Evolutionary conservation across 208 protist species (phyloP), one percentile per base, ranked within the genome.

Genomic region (Wallacemonas rigidus): DNA sequence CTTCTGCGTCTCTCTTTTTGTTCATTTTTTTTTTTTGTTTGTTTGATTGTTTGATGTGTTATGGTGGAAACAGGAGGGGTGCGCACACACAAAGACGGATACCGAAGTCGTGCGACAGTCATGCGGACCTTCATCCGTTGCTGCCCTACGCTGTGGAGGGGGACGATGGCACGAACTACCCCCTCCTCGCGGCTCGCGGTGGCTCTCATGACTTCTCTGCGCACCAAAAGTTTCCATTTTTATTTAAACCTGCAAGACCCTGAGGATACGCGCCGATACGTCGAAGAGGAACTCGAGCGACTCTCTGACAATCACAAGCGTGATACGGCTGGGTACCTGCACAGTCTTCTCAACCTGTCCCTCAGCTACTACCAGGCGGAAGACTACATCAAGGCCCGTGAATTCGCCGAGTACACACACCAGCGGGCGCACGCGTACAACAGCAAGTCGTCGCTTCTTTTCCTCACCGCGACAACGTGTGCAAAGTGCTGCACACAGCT

Each of bases 201-300:
- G 9, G 38, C 61, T 12, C 58, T 81, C 8, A 8, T 8, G 2
- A n/a, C 70, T 5, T 35, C 71, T 14, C 61, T 69, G 35, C 81
- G 90, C 1, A 53, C 47, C 39, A 80, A 81, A 53, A 87, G 87
- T 65, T 92, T 87, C 67, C 67, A 80, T 67, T 95, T 95, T 70
- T 95, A 91, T 68, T 60, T 95, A 43, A 95, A 95, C 76, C 75
- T 92, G 36, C 76, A 86, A 36, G 87, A 95, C 72, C 85, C 87
- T 1, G 82, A 76, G n/a, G 90, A 90, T 15, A 95, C 87, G 15
- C 80, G 76, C 17, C 90, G 87, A 45, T 74, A 81, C 60, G 79
- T 92, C 1, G 80, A 90, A 67, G 87, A 92, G 45, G 76, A 88
- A 2, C 64, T 92, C 14, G 76, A 78, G 9, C 63, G 76, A 2